Conservation (phyloP, 225 moss, liverwort and hornwort species). For the Pseudoscleropodium purum region DNA sequence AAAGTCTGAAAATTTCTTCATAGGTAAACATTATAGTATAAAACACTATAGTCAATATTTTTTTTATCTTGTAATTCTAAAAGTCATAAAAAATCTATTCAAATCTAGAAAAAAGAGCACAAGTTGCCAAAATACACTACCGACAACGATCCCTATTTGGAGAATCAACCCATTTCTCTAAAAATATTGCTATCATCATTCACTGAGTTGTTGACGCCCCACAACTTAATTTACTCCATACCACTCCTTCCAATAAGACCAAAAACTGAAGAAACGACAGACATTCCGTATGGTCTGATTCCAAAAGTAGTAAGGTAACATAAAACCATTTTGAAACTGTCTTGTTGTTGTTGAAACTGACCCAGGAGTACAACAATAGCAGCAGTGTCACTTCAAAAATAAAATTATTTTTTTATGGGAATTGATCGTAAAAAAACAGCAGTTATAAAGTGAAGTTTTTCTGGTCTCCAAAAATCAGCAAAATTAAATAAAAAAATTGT, state of each 20-base stretch:
- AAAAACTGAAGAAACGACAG: background rate
- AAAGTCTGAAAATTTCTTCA: background rate
- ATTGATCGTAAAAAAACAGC: background rate
- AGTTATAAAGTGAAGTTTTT: background rate
- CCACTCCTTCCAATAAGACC: background rate
- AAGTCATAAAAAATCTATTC: background rate
- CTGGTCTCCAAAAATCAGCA: background rate
- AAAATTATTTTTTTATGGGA: background rate
- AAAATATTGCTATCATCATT: background rate
- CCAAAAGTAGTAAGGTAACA: background rate
- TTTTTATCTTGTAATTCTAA: background rate
- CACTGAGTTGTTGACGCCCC: background rate
- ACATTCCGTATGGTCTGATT: background rate
- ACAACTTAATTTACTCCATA: background rate
- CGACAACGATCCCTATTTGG: background rate
- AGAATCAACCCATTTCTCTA: background rate
- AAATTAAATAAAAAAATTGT: background rate
- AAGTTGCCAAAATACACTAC: background rate
- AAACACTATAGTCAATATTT: background rate
- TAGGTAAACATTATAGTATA: background rate
- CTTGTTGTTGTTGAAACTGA: background rate
- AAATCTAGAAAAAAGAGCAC: background rate
- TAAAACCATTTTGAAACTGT: background rate
- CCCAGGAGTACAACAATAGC: background rate
- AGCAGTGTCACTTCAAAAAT: background rate